Conservation (phyloP, 768 basidiomycete species). For the Xerocomellus dryophilus region DNA sequence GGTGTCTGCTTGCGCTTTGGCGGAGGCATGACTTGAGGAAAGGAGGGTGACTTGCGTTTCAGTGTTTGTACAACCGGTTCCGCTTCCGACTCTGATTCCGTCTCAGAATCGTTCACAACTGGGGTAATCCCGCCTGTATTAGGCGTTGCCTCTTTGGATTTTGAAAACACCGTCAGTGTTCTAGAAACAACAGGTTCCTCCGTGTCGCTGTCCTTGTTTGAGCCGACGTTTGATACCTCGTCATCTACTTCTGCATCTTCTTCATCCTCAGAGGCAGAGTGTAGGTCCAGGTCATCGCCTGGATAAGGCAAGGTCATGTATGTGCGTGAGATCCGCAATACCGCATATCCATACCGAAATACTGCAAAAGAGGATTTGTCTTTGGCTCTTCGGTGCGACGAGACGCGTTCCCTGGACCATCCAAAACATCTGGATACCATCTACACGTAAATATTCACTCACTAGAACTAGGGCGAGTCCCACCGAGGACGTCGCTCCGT, state of each 20-base stretch:
- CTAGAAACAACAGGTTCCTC: slow-evolving; percentile 24
- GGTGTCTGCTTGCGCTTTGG: slow-evolving; percentile 20
- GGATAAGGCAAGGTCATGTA: background rate
- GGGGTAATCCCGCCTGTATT: background rate
- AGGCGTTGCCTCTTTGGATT: slow-evolving; percentile 5
- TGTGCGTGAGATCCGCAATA: background rate
- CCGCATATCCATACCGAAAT: slow-evolving; percentile 40
- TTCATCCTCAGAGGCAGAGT: slow-evolving; percentile 50
- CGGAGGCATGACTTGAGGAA: slow-evolving; percentile 2
- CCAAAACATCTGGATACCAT: background rate
- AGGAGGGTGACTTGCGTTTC: slow-evolving; percentile 29
- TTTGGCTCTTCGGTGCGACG: slow-evolving; percentile 2
- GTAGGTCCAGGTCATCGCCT: slow-evolving; percentile 45
- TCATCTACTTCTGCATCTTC: slow-evolving; percentile 20
- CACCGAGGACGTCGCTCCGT: slow-evolving; percentile 7
- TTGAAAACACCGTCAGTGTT: slow-evolving; percentile 13
- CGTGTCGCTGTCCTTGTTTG: slow-evolving; percentile 26
- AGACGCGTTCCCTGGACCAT: background rate
- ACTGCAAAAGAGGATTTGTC: slow-evolving; percentile 46
- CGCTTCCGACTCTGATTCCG: slow-evolving; percentile 34
- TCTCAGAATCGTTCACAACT: slow-evolving; percentile 26
- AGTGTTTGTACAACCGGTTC: slow-evolving; percentile 3
- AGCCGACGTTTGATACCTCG: slow-evolving; percentile 15
- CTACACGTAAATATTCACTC: background rate
- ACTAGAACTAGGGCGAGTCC: slow-evolving; percentile 10